These are phyloP conservation scores for Penicillium cataractarum DNA, from an alignment of 495 filamentous ascomycete genomes.

Conservation along the genomic window DNA sequence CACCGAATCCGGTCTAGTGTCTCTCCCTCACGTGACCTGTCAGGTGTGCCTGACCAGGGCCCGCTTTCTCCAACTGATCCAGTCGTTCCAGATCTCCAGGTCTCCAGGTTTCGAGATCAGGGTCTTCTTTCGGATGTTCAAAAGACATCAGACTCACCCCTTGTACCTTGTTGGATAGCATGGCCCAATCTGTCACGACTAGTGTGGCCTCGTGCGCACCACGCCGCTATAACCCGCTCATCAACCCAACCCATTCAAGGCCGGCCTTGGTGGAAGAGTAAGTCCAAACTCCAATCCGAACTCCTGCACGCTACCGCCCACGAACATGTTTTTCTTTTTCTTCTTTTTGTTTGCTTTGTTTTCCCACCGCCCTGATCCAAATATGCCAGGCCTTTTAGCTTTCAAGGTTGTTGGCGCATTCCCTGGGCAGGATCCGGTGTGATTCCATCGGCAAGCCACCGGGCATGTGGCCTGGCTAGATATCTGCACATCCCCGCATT, in stretches of 20 bases:
- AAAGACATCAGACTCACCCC: not conserved
- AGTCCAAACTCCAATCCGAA: conserved; percentile 11
- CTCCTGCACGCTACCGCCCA: not conserved
- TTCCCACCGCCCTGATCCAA: not conserved
- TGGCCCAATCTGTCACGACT: conserved; percentile 16
- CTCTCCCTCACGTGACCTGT: conserved; percentile 5
- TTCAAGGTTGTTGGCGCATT: not conserved
- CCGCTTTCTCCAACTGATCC: conserved; percentile 9
- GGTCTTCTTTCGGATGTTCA: not conserved
- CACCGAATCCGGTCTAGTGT: not conserved
- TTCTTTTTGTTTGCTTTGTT: not conserved
- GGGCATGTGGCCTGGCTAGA: not conserved
- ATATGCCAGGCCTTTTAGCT: not conserved
- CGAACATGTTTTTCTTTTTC: not conserved
- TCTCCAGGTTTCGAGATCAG: not conserved
- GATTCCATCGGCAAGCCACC: not conserved
- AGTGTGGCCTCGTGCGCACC: conserved; percentile 12
- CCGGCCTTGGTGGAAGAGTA: conserved; percentile 49
- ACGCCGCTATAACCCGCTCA: conserved; percentile 41
- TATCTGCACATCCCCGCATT: conserved; percentile 4
- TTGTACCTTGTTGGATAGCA: not conserved
- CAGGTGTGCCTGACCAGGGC: not conserved
- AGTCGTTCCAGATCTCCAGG: not conserved
- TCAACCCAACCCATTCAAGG: conserved; percentile 39
- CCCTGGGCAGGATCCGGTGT: not conserved